Base-by-base conservation (phyloP, 1,284 basidiomycete species). In the Ceratobasidium sp. region DNA sequence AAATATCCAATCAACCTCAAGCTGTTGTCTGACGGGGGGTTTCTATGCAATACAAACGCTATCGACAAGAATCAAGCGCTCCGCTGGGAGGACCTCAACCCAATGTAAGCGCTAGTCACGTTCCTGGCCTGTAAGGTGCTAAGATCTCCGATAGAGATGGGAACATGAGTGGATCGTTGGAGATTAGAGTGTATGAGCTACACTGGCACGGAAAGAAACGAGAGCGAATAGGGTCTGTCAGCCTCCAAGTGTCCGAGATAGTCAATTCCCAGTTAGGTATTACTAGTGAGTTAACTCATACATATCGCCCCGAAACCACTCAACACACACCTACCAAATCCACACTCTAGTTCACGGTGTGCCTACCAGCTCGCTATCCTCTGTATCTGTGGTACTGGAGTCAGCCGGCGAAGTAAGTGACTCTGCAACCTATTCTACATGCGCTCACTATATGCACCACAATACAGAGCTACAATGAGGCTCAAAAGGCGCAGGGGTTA, bases 1-100 rank as follows among this genome's bases (percentile, higher is more conserved):
- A 58, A 58, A 9, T 56, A 56, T 26, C 55, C 55, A 56, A 26
- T 56, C 55, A 56, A 56, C 55, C n/a, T 56, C n/a, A 56, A 56
- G 12, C 6, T 56, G 6, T 26, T 56, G n/a, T 56, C 23, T 1
- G 26, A 26, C 12, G 55, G 55, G 9, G 9, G 20, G 7, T 5
- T 23, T 10, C 23, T 23, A 26, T 56, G 26, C 23, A 23, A 23
- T 26, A 23, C 23, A 4, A n/a, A 56, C 12, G 55, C 55, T 26
- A 26, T 56, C 12, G 6, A 23, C 26, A 56, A 23, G 9, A n/a
- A 26, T 13, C 55, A 56, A 23, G 55, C 55, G n/a, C 23, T 56
- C 6, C 23, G 23, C 55, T 56, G n/a, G 55, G 55, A 56, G 23
- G n/a, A 26, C n/a, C n/a, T 56, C 23, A 56, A 56, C 55, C 55